These are phyloP conservation scores for Scopulariopsis brevicaulis DNA, from an alignment of 2,329 filamentous ascomycete species.

Conservation along the genomic window DNA sequence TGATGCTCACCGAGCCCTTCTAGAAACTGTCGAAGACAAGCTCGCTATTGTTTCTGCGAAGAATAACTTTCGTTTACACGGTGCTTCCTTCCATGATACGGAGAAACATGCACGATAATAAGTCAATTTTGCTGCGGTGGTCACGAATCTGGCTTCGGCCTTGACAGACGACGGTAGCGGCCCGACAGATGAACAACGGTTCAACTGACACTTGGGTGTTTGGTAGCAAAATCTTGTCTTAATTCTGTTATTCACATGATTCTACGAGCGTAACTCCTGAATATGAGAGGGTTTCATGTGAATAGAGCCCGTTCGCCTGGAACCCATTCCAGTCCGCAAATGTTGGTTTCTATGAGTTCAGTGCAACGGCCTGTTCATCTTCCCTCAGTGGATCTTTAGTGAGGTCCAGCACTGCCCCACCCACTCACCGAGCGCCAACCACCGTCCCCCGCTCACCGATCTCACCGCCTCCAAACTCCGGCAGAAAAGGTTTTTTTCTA, in stretches of 20 bases:
- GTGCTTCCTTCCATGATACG: neutral
- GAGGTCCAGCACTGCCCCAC: neutral
- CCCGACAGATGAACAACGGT: too few species aligned
- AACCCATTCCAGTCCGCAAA: neutral
- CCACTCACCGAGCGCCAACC: neutral
- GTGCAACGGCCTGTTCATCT: neutral
- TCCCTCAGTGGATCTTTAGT: neutral
- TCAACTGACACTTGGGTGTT: too few species aligned
- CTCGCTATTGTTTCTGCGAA: neutral
- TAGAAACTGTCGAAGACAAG: neutral
- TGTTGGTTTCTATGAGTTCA: neutral
- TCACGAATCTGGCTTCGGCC: too few species aligned
- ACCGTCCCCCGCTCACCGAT: neutral
- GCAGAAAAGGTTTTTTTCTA: conserved; percentile 5
- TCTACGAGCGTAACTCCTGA: too few species aligned
- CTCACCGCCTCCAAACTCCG: conserved; percentile 2
- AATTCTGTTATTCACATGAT: too few species aligned
- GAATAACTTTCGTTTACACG: neutral
- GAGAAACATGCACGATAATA: neutral
- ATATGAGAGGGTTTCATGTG: too few species aligned
- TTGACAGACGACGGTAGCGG: too few species aligned
- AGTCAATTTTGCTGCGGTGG: too few species aligned
- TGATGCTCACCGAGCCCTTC: neutral
- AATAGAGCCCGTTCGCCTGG: too few species aligned
- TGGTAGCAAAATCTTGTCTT: too few species aligned